These are phyloP conservation scores for Hyaloscypha hepaticicola DNA, from an alignment of 495 filamentous ascomycete genomes.

Conservation along the genomic window DNA sequence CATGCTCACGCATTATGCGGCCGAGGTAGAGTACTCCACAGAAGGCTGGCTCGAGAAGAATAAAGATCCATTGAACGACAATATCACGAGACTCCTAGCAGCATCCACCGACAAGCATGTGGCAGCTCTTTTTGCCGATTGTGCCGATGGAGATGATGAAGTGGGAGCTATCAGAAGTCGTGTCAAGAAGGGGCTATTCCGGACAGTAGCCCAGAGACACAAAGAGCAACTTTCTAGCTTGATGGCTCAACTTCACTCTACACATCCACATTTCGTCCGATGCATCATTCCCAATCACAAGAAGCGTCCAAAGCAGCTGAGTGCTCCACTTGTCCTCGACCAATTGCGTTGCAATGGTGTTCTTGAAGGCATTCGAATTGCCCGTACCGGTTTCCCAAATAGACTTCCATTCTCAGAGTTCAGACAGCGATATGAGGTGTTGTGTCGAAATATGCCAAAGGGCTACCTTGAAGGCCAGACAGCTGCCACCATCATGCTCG, in stretches of 20 bases:
- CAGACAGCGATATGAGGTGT: constrained; percentile 93
- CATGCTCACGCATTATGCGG: constrained; percentile 97
- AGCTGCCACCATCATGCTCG: constrained; percentile 81
- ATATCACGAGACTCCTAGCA: constrained; percentile 84
- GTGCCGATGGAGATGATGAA: constrained; percentile 69
- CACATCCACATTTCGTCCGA: constrained; percentile 96
- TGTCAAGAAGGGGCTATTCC: constrained; percentile 96
- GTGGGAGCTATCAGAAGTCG: constrained; percentile 65
- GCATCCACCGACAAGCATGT: constrained; percentile 79
- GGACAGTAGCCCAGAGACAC: constrained; percentile 94
- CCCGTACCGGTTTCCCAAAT: constrained; percentile 97
- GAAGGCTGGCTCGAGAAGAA: constrained; percentile 98
- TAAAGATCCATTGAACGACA: constrained; percentile 98
- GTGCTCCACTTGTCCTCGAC: constrained; percentile 85
- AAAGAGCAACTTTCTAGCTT: constrained; percentile 94
- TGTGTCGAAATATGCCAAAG: constrained; percentile 85
- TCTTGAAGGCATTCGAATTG: constrained; percentile 95
- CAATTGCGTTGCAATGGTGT: constrained; percentile 98
- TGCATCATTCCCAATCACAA: constrained; percentile 99
- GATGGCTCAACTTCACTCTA: constrained; percentile 94
- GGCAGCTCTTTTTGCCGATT: constrained; percentile 84
- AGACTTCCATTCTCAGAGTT: constrained; percentile 91
- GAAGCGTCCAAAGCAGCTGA: constrained; percentile 92
- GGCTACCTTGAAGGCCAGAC: constrained; percentile 89
- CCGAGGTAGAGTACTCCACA: constrained; percentile 96